Evolutionary conservation across 1,284 basidiomycete genomes (phyloP).

Genomic region (Hortiboletus rubellus): DNA sequence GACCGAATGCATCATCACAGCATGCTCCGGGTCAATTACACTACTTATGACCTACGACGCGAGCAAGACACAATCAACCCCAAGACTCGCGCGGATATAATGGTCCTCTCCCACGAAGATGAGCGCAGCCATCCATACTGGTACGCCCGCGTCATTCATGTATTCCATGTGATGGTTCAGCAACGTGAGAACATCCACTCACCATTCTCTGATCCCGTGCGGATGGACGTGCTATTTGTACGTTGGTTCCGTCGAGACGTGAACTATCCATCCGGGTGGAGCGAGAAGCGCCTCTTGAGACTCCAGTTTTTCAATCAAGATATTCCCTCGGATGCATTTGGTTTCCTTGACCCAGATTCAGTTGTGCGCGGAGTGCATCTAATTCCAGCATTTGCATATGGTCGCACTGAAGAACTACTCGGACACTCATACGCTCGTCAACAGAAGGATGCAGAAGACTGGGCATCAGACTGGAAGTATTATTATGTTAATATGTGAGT

Average conservation of each 20-base stretch:
- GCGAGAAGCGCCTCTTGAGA: conserved; percentile 4
- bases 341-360: too few relatives aligned
- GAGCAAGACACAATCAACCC: neutral
- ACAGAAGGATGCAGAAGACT: too few relatives aligned
- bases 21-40: neutral
- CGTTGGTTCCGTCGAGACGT: conserved; percentile 17
- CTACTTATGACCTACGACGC: neutral
- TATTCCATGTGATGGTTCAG: conserved; percentile 11
- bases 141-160: neutral
- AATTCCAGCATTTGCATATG: too few relatives aligned
- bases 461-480: too few relatives aligned
- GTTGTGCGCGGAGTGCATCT: too few relatives aligned
- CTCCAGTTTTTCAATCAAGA: conserved; percentile 7
- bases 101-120: neutral
- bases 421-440: too few relatives aligned
- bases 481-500: too few relatives aligned
- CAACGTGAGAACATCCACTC: neutral
- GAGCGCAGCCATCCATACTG: neutral
- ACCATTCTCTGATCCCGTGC: neutral
- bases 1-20: neutral
- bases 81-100: neutral
- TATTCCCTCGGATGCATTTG: neutral
- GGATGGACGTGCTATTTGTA: conserved; percentile 19
- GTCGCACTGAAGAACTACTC: too few relatives aligned
- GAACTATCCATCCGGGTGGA: conserved; percentile 16